Evolutionary conservation across 2,329 filamentous ascomycete genomes (phyloP).

Genomic region (Phaeosphaeriaceae sp.): DNA sequence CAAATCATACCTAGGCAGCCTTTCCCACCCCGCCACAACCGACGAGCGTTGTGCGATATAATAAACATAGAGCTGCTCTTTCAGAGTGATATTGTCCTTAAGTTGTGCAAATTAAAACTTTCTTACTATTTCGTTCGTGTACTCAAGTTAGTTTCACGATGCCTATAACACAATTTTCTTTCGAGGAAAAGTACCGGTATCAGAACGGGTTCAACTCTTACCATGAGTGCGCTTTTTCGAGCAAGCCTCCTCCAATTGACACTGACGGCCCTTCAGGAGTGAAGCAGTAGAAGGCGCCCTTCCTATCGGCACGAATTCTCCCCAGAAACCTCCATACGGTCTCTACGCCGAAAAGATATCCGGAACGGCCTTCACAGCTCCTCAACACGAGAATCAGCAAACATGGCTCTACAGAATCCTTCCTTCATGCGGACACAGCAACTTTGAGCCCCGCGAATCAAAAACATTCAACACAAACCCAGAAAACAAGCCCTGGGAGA

Average conservation of each 20-base stretch:
- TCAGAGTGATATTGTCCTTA: too few species aligned
- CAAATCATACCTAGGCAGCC: constrained; percentile 34
- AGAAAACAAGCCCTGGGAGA: constrained; percentile 58
- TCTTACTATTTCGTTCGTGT: background rate
- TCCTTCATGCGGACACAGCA: constrained; percentile 64
- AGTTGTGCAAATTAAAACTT: background rate
- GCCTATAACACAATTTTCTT: constrained; percentile 68
- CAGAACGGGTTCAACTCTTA: constrained; percentile 79
- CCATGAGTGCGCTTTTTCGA: constrained; percentile 67
- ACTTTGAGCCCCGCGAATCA: constrained; percentile 59
- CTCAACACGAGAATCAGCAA: constrained; percentile 63
- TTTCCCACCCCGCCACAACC: constrained; percentile 32
- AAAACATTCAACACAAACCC: constrained; percentile 59
- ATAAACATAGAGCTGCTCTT: constrained; percentile 9
- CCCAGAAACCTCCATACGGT: constrained; percentile 78
- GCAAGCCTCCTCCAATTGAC: background rate
- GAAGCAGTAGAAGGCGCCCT: constrained; percentile 78
- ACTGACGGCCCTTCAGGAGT: constrained; percentile 58
- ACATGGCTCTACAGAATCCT: constrained; percentile 65
- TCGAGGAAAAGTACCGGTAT: constrained; percentile 75
- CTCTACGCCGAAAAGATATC: constrained; percentile 78
- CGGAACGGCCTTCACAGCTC: constrained; percentile 66
- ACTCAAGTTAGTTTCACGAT: constrained; percentile 52
- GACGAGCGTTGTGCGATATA: constrained; percentile 21
- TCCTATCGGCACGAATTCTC: constrained; percentile 78